phyloP scores from a whole-genome alignment of 352 stramenopile genomes.

The Phytopythium kandeliae region DNA sequence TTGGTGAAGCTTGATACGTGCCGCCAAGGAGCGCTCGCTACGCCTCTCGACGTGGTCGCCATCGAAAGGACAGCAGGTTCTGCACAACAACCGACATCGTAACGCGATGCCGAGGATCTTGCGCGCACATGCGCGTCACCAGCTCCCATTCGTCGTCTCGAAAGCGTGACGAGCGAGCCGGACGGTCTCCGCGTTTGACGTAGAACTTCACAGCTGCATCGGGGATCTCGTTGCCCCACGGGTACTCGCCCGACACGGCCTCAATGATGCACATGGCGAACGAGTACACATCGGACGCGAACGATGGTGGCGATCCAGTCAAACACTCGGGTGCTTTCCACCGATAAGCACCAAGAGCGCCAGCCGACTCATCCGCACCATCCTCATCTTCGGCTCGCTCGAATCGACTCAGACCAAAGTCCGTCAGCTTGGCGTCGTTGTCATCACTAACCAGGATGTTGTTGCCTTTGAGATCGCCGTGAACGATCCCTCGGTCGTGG shows the following conservation, averaged over 20 bases:
- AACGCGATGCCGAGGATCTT: neutral
- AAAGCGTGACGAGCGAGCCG: neutral
- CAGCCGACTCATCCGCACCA: too few species aligned
- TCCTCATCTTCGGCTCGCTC: too few species aligned
- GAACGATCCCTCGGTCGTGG: neutral
- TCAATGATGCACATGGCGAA: too few species aligned
- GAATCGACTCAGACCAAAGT: neutral
- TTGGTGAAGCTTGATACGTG: too few species aligned
- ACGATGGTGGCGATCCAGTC: too few species aligned
- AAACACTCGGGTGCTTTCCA: too few species aligned
- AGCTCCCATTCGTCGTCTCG: constrained; percentile 1
- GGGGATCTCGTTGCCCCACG: neutral
- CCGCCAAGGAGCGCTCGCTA: too few species aligned
- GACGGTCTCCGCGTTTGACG: neutral
- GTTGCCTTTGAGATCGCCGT: neutral
- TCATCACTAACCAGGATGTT: neutral
- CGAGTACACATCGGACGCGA: too few species aligned
- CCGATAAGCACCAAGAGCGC: too few species aligned
- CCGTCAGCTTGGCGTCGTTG: neutral
- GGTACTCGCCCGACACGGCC: neutral
- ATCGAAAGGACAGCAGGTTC: too few species aligned
- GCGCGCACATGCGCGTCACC: neutral
- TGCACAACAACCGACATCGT: neutral
- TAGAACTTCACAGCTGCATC: neutral
- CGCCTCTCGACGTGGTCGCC: too few species aligned